These are phyloP conservation scores for Entomortierella chlamydospora DNA, from an alignment of 192 early-diverging fungal species.

Conservation along the genomic window DNA sequence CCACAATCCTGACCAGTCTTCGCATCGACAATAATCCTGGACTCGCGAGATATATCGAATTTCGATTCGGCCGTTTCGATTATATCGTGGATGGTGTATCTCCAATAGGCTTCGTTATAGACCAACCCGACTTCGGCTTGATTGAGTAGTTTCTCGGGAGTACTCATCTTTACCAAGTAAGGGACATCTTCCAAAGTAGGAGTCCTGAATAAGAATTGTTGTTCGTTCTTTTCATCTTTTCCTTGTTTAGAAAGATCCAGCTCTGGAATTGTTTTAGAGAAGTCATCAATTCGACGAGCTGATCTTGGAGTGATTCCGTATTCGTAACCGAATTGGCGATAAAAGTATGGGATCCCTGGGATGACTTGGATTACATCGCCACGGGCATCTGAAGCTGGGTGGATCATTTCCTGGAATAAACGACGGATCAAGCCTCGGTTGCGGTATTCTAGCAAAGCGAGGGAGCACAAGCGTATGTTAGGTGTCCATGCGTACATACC, in stretches of 20 bases:
- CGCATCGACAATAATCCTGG: constrained; percentile 29
- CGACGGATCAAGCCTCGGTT: constrained; percentile 21
- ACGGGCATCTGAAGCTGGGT: constrained; percentile 19
- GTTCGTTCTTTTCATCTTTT: not conserved
- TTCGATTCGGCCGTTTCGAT: not conserved
- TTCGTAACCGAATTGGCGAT: constrained; percentile 50
- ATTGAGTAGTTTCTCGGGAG: constrained; percentile 1
- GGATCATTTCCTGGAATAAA: constrained; percentile 22
- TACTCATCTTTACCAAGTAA: constrained; percentile 27
- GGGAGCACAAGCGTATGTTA: not conserved
- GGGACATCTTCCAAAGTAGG: constrained; percentile 31
- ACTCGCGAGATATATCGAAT: not conserved
- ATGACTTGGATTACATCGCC: constrained; percentile 38
- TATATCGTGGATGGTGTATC: constrained; percentile 8
- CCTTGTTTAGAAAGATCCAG: not conserved
- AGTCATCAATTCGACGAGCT: not conserved
- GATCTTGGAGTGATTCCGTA: constrained; percentile 14
- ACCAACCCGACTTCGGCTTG: constrained; percentile 13
- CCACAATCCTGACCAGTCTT: constrained; percentile 27
- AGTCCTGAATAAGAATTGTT: not conserved
- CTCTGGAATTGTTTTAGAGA: not conserved
- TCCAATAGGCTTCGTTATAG: constrained; percentile 26
- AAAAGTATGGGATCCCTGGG: constrained; percentile 35
- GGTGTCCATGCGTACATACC: not conserved
- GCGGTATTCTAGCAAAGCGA: constrained; percentile 14